A percentile compares a stretch with the other conserved stretches of the same genome.
These are phyloP conservation scores for Corymbia maculata DNA, from an alignment of 345 rosid species.

Conservation along the genomic window DNA sequence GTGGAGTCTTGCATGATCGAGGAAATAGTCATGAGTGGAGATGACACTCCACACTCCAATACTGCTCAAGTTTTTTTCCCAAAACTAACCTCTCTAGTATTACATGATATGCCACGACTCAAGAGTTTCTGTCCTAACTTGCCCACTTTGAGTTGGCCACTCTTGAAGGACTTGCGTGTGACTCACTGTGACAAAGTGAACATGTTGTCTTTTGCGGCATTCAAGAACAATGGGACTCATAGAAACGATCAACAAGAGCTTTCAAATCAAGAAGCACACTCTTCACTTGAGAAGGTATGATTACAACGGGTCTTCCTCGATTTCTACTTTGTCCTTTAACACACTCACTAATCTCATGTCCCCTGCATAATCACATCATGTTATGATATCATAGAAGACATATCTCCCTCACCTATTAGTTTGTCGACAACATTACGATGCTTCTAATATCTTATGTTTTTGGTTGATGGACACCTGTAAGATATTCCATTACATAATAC, in stretches of 20 bases:
- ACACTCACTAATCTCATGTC: not conserved
- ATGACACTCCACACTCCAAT: not conserved
- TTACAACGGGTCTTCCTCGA: fast-evolving
- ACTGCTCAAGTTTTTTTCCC: not conserved
- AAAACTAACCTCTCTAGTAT: not conserved
- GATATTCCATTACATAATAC: not conserved
- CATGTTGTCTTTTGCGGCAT: fast-evolving
- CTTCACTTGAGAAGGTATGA: not conserved
- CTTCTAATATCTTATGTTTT: not conserved
- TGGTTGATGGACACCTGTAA: not conserved
- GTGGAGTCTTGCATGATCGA: not conserved
- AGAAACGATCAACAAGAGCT: not conserved
- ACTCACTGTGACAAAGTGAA: not conserved
- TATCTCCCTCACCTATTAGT: fast-evolving
- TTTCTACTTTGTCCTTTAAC: not conserved
- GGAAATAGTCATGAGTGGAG: not conserved
- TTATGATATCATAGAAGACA: not conserved
- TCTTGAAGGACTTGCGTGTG: not conserved
- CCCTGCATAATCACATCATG: not conserved
- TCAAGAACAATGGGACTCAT: not conserved
- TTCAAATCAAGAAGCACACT: not conserved
- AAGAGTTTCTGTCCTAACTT: not conserved
- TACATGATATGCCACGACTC: not conserved
- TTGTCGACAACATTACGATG: not conserved
- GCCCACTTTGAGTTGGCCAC: not conserved